Evolutionary conservation across 352 stramenopile genomes (phyloP).

Genomic region (Globisporangium polare): DNA sequence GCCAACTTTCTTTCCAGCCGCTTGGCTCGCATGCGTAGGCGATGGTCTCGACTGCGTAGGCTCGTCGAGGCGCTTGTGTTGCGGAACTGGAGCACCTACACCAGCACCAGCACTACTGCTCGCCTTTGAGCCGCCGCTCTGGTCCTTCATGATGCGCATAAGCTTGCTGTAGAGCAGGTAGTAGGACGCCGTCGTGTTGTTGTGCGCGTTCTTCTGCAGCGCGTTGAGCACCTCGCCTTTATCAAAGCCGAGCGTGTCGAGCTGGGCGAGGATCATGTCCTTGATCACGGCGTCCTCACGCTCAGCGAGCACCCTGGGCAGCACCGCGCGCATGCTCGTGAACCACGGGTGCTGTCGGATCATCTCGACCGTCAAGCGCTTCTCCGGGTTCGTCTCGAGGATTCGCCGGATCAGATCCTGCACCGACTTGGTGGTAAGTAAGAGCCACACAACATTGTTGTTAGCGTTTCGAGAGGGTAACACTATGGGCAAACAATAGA

Average conservation of each 20-base stretch:
- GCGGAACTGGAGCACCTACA: not conserved
- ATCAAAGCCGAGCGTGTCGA: constrained; percentile 49
- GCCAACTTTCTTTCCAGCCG: not conserved
- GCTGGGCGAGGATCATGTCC: constrained; percentile 46
- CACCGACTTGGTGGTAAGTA: constrained; percentile 25
- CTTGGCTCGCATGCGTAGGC: not conserved
- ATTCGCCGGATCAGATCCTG: constrained; percentile 83
- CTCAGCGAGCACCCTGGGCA: constrained; percentile 25
- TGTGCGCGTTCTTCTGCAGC: constrained; percentile 52
- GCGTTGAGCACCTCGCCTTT: constrained; percentile 31
- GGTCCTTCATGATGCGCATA: constrained; percentile 33
- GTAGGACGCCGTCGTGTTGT: constrained; percentile 70
- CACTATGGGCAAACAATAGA: no score
- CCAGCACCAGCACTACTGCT: not conserved
- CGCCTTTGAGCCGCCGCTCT: not conserved
- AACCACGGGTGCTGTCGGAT: constrained; percentile 87
- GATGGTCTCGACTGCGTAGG: not conserved
- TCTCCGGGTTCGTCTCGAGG: constrained; percentile 81
- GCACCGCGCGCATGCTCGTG: constrained; percentile 15
- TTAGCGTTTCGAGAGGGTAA: no score
- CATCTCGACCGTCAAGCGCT: constrained; percentile 63
- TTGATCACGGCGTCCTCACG: constrained; percentile 23
- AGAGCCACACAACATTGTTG: no score
- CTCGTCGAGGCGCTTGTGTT: not conserved
- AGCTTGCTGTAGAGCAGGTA: constrained; percentile 70